Percentiles rank a stretch among this genome's conserved stretches.
Evolutionary conservation across 192 early-diverging fungal species (phyloP).

Genomic region (Coemansia aciculifera): DNA sequence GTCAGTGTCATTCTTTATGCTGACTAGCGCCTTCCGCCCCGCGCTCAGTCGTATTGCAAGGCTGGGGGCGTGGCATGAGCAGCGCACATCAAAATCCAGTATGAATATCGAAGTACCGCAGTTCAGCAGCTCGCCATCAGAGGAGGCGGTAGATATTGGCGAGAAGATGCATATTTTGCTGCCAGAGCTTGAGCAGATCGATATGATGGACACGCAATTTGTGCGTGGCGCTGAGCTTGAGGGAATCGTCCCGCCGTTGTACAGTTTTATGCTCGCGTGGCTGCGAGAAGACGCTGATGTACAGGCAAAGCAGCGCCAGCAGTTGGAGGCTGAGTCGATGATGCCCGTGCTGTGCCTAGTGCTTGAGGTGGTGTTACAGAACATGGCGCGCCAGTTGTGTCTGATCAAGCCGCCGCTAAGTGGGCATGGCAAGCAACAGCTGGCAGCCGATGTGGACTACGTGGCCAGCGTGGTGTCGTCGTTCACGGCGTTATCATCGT

Average conservation of each 20-base stretch:
- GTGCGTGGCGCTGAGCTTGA: slow-evolving; percentile 13
- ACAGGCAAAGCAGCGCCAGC: neutral
- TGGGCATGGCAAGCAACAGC: slow-evolving; percentile 23
- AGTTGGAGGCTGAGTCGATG: slow-evolving; percentile 7
- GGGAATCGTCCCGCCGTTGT: slow-evolving; percentile 18
- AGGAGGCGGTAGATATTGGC: slow-evolving; percentile 50
- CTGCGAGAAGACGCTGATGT: neutral
- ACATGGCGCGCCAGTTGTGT: slow-evolving; percentile 24
- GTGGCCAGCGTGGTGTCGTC: slow-evolving; percentile 38
- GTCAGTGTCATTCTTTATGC: slow-evolving; percentile 22
- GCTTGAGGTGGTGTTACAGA: slow-evolving; percentile 22
- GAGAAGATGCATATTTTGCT: slow-evolving; percentile 51
- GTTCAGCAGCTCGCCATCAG: slow-evolving; percentile 50
- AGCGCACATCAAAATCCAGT: slow-evolving; percentile 26
- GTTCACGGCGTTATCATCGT: slow-evolving; percentile 11
- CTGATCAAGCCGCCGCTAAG: slow-evolving; percentile 33
- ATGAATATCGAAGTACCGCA: slow-evolving; percentile 39
- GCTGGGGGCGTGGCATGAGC: slow-evolving; percentile 26
- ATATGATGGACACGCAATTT: slow-evolving; percentile 35
- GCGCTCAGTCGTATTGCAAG: slow-evolving; percentile 26
- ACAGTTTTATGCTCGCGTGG: slow-evolving; percentile 12
- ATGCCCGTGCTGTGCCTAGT: slow-evolving; percentile 39
- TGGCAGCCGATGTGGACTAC: slow-evolving; percentile 41
- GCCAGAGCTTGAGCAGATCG: slow-evolving; percentile 51
- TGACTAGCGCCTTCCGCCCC: slow-evolving; percentile 25